Evolutionary conservation across 2,329 filamentous ascomycete genomes (phyloP).

Genomic region (Decorospora gaudefroyi): DNA sequence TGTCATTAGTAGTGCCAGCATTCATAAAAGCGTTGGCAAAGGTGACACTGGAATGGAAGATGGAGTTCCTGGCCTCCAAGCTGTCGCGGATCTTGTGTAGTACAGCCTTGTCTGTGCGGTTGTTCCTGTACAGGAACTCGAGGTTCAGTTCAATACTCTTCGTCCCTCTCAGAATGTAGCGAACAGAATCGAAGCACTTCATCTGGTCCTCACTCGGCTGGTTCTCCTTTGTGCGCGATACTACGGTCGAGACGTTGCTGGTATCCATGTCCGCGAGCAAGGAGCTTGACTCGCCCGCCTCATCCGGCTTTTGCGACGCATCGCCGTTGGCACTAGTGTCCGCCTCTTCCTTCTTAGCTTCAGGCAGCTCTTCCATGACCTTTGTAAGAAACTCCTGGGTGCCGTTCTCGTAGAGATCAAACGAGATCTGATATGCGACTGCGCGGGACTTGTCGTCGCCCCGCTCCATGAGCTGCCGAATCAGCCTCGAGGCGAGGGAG

Average conservation of each 20-base stretch:
- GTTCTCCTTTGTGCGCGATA: conserved; percentile 51
- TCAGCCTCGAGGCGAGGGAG: conserved; percentile 83
- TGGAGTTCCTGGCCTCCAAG: conserved; percentile 92
- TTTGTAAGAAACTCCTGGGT: conserved; percentile 95
- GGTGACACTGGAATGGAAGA: conserved; percentile 96
- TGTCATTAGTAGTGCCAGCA: conserved; percentile 95
- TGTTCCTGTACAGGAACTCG: conserved; percentile 95
- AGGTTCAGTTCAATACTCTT: conserved; percentile 94
- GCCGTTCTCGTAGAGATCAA: conserved; percentile 97
- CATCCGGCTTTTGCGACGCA: conserved; percentile 47
- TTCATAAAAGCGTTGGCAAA: conserved; percentile 99
- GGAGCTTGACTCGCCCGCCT: conserved; percentile 62
- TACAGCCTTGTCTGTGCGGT: conserved; percentile 87
- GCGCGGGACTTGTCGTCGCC: conserved; percentile 78
- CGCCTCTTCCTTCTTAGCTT: conserved; percentile 52
- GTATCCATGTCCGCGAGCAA: conserved; percentile 60
- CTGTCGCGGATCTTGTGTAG: conserved; percentile 97
- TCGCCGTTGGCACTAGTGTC: conserved; percentile 48
- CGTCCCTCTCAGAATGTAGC: conserved; percentile 76
- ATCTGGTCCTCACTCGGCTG: conserved; percentile 55
- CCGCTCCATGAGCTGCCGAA: conserved; percentile 78
- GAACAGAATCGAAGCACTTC: conserved; percentile 61
- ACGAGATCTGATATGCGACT: conserved; percentile 94
- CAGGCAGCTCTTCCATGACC: conserved; percentile 78
- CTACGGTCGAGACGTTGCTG: conserved; percentile 58